A percentile compares a stretch with the other conserved stretches of the same genome.
Evolutionary conservation across 179 eudicot species (phyloP).

Genomic region (Pouteria campechiana): DNA sequence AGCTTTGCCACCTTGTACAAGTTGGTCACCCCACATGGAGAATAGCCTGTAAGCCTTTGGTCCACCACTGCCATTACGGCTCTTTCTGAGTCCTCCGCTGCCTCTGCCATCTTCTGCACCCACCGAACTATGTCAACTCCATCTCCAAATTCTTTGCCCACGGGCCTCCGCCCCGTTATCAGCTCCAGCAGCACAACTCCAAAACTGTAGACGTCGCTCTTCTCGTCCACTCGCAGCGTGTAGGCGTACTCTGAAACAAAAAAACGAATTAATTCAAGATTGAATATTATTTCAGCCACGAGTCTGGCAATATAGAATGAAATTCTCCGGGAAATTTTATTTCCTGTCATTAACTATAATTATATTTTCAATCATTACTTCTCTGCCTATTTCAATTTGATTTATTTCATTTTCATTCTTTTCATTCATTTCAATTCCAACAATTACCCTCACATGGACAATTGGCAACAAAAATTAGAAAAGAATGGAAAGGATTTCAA

Average conservation of each 20-base stretch:
- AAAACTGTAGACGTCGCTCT: constrained; percentile 87
- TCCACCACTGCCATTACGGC: constrained; percentile 72
- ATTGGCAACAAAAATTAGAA: no score
- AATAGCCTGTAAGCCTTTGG: constrained; percentile 50
- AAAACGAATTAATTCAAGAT: not conserved
- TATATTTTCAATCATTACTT: no score
- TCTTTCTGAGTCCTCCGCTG: constrained; percentile 53
- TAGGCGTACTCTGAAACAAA: constrained; percentile 62
- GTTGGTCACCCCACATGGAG: constrained; percentile 39
- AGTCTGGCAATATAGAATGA: no score
- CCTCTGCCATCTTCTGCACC: constrained; percentile 55
- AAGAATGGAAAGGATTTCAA: no score
- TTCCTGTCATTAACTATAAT: no score
- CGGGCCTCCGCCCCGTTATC: constrained; percentile 63
- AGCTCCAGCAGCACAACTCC: constrained; percentile 82
- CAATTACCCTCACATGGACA: no score
- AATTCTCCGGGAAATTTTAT: no score
- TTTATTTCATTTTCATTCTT: no score
- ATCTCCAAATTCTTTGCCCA: constrained; percentile 83
- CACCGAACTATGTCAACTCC: constrained; percentile 93
- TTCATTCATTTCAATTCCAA: no score
- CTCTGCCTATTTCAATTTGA: no score
- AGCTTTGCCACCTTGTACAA: constrained; percentile 75
- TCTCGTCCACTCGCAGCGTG: constrained; percentile 78
- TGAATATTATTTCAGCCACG: no score